Percentiles rank a stretch among this genome's conserved stretches.
These are phyloP conservation scores for Suhomyces wounanorum DNA, from an alignment of 1,139 yeast genomes.

Conservation along the genomic window DNA sequence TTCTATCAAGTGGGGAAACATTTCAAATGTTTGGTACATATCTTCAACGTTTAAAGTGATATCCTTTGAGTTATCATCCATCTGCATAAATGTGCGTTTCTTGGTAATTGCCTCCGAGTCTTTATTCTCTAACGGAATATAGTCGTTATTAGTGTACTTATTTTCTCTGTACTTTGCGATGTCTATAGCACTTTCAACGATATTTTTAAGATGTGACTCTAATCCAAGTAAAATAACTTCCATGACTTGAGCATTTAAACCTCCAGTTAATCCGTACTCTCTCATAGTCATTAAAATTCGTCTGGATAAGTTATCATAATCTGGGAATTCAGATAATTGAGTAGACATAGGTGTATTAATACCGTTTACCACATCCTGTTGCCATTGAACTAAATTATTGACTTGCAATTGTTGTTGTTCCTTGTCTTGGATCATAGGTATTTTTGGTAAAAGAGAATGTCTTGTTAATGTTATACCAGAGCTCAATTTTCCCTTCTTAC, in stretches of 20 bases:
- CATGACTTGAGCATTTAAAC: slow-evolving; percentile 68
- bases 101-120: slow-evolving; percentile 9
- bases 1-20: slow-evolving; percentile 68
- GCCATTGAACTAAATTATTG: slow-evolving; percentile 76
- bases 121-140: slow-evolving; percentile 24
- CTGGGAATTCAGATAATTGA: slow-evolving; percentile 83
- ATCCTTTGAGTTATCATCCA: slow-evolving; percentile 20
- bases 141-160: slow-evolving; percentile 52
- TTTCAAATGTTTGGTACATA: slow-evolving; percentile 59
- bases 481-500: slow-evolving; percentile 72
- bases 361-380: slow-evolving; percentile 91
- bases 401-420: slow-evolving; percentile 52
- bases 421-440: slow-evolving; percentile 74
- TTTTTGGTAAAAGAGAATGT: slow-evolving; percentile 81
- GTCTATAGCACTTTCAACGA: slow-evolving; percentile 76
- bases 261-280: slow-evolving; percentile 90
- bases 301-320: slow-evolving; percentile 64
- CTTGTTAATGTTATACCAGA: slow-evolving; percentile 82
- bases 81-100: slow-evolving; percentile 24
- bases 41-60: slow-evolving; percentile 64
- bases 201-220: slow-evolving; percentile 73
- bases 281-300: slow-evolving; percentile 83
- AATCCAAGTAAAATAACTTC: slow-evolving; percentile 79
- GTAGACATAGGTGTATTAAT: slow-evolving; percentile 80
- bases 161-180: slow-evolving; percentile 61